These are phyloP conservation scores for Diatrype stigma DNA, from an alignment of 2,329 filamentous ascomycete species.

Conservation along the genomic window DNA sequence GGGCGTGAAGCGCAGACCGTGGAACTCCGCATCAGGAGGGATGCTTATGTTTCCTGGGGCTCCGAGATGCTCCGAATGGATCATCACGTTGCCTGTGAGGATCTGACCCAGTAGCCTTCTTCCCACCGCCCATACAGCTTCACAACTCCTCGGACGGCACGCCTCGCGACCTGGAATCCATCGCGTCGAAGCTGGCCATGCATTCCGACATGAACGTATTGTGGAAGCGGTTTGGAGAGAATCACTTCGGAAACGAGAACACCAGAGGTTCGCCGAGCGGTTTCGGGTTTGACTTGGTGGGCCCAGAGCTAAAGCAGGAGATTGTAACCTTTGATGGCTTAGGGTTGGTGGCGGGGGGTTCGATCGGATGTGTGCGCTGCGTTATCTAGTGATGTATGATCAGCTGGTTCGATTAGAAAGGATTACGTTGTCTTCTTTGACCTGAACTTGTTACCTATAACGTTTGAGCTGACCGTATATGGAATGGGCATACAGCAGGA, in stretches of 20 bases:
- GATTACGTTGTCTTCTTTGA: no score
- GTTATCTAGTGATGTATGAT: no score
- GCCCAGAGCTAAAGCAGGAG: not conserved
- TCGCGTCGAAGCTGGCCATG: not conserved
- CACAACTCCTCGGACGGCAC: not conserved
- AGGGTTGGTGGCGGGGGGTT: no score
- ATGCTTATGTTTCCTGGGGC: slow-evolving; percentile 56
- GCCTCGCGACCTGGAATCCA: not conserved
- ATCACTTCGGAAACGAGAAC: not conserved
- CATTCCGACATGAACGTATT: slow-evolving; percentile 5
- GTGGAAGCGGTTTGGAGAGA: slow-evolving; percentile 2
- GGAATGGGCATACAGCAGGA: no score
- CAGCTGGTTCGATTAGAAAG: no score
- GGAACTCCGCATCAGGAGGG: slow-evolving; percentile 43
- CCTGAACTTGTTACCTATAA: no score
- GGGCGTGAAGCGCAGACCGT: slow-evolving; percentile 56
- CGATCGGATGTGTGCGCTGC: no score
- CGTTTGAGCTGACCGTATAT: no score
- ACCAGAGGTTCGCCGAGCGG: slow-evolving; percentile 2
- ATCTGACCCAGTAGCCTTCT: slow-evolving; percentile 53
- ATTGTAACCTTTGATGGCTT: no score
- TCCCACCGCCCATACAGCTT: slow-evolving; percentile 45
- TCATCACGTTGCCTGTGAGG: slow-evolving; percentile 61
- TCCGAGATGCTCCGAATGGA: slow-evolving; percentile 57
- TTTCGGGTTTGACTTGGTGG: not conserved